Evolutionary conservation across 2,329 filamentous ascomycete genomes (phyloP), one percentile per base, ranked within the genome.

Genomic region (Acephala macrosclerotiorum): DNA sequence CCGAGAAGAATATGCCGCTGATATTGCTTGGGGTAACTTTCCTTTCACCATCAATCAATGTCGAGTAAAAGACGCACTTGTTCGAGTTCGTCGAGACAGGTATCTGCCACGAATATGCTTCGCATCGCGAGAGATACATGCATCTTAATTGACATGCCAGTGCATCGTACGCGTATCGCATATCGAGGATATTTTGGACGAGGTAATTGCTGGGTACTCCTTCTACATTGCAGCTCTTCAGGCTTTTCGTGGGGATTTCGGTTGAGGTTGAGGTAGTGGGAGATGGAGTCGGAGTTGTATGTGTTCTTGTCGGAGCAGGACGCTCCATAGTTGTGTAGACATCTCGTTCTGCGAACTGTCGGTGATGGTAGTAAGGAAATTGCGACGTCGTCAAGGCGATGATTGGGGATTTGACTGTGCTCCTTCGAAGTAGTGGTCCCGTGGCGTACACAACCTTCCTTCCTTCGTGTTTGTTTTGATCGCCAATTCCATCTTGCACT

Each of bases 1-100:
- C 68, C 16, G 66, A 70, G n/a, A 70, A 68, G 38, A 49, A 66
- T 29, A 70, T 66, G 3, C 64, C 68, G 59, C 66, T 70, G n/a
- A 49, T 49, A 18, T 22, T 58, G 36, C 58, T 65, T 26, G 56
- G 26, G 5, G 40, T 56, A n/a, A 70, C 64, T n/a, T 62, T 55
- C n/a, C 36, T 22, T 14, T 59, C 61, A 16, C 57, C 60, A 40
- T 55, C 33, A 14, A 63, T 65, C 11, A 63, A 61, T 33, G 65
- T 64, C 25, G 65, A 45, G 47, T 66, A 70, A 33, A 66, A 63
- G 8, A 66, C 47, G 33, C 66, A 70, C 42, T 68, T 66, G 45
- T 49, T 49, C n/a, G 45, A 49, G 16, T 63, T 47, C 14, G 25
- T 26, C 22, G 38, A 49, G 16, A 57, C 58, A 22, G 58, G 47